Conservation (phyloP, 768 basidiomycete species). For the Leucosporidium scottii region DNA sequence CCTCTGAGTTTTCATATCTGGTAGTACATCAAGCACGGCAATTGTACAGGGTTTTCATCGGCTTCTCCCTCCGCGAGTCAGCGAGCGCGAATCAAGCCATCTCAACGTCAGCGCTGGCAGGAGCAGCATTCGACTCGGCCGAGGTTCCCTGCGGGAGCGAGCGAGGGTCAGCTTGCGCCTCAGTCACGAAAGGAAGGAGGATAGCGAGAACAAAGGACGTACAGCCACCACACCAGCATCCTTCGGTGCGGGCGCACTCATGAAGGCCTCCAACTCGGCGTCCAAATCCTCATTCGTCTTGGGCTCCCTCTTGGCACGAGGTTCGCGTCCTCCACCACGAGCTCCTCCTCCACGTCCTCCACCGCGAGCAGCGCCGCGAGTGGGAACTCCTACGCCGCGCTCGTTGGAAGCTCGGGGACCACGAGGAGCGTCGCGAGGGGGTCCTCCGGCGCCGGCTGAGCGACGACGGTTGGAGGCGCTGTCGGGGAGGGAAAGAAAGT, state of each 20-base stretch:
- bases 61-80: no score
- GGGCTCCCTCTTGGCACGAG: conserved; percentile 12
- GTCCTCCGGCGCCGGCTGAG: background rate
- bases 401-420: background rate
- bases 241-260: conserved; percentile 19
- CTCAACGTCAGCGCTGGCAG: no score
- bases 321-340: background rate
- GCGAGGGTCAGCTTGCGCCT: no score
- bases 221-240: background rate
- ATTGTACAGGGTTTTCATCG: no score
- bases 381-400: background rate
- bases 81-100: no score
- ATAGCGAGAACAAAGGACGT: background rate
- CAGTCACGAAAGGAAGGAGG: no score
- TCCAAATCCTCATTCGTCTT: conserved; percentile 35
- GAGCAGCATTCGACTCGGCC: no score
- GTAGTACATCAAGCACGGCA: no score
- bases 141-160: no score
- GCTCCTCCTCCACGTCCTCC: conserved; percentile 3
- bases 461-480: background rate
- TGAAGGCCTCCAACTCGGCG: conserved; percentile 36
- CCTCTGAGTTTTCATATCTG: no score
- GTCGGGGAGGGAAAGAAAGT: background rate
- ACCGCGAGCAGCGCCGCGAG: background rate
- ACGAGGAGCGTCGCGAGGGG: background rate